Conservation (phyloP, 768 basidiomycete species). For the Saitozyma podzolica region DNA sequence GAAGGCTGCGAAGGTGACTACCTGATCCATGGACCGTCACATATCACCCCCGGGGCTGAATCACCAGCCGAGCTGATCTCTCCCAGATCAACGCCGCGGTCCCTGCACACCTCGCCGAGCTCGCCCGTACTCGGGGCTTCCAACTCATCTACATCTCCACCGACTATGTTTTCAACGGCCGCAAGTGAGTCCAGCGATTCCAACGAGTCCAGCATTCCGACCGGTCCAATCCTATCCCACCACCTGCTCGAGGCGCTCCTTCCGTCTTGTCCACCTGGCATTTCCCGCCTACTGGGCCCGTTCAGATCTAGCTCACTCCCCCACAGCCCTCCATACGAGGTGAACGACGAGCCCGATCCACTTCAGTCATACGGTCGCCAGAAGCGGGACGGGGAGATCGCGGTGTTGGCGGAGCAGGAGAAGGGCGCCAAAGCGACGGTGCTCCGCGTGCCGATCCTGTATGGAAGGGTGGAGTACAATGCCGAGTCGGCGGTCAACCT, state of each 20-base stretch:
- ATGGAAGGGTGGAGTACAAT: constrained; percentile 80
- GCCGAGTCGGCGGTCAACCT: constrained; percentile 87
- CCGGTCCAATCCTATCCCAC: too few relatives aligned
- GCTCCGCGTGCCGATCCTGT: constrained; percentile 90
- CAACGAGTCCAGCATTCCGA: too few relatives aligned
- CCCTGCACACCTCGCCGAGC: constrained; percentile 67
- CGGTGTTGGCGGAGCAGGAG: constrained; percentile 61
- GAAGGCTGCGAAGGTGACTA: constrained; percentile 63
- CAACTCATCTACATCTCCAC: constrained; percentile 90
- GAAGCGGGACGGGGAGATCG: constrained; percentile 83
- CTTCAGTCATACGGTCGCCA: constrained; percentile 83
- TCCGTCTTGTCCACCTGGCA: too few relatives aligned
- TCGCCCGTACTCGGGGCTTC: constrained; percentile 65
- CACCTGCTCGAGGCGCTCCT: too few relatives aligned
- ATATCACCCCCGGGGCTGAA: not conserved
- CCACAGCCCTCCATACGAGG: constrained; percentile 74
- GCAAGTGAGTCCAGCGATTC: constrained; percentile 51
- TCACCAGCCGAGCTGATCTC: not conserved
- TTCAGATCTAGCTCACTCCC: not conserved
- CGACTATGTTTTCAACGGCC: constrained; percentile 97
- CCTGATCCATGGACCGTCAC: not conserved
- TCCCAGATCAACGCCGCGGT: constrained; percentile 82
- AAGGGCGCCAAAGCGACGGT: constrained; percentile 61
- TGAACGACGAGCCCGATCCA: constrained; percentile 72
- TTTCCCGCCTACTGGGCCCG: too few relatives aligned